A percentile compares a stretch with the other conserved stretches of the same genome.
Evolutionary conservation across 352 stramenopile genomes (phyloP).

Genomic region (Vaucheria bursata): DNA sequence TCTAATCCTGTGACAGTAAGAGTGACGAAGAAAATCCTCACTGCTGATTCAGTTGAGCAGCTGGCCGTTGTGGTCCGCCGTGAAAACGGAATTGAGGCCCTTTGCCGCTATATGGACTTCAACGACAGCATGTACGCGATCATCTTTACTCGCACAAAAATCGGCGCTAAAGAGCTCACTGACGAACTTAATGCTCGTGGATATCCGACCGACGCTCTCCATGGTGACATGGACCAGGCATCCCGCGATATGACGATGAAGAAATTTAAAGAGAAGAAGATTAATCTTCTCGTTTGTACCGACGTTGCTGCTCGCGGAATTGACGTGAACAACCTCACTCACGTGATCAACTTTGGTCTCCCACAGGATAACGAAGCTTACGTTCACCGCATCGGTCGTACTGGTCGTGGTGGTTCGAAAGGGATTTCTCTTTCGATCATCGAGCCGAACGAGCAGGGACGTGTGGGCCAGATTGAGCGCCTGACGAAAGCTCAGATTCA

Average conservation of each 20-base stretch:
- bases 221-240: conserved; percentile 95
- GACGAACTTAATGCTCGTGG: conserved; percentile 82
- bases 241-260: conserved; percentile 87
- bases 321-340: conserved; percentile 89
- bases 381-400: conserved; percentile 95
- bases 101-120: not conserved
- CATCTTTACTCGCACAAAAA: conserved; percentile 83
- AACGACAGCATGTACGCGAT: conserved; percentile 56
- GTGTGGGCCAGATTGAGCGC: too few relatives aligned
- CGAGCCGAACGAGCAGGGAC: too few relatives aligned
- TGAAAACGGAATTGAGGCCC: not conserved
- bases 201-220: conserved; percentile 90
- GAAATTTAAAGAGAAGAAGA: conserved; percentile 82
- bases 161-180: conserved; percentile 60
- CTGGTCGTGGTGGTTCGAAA: conserved; percentile 87
- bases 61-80: not conserved
- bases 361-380: conserved; percentile 62
- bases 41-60: conserved; percentile 32
- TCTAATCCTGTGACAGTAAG: conserved; percentile 56
- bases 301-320: conserved; percentile 90
- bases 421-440: conserved; percentile 84
- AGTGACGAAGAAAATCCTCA: conserved; percentile 75
- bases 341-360: conserved; percentile 47
- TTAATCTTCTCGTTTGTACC: conserved; percentile 87
- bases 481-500: too few relatives aligned